Evolutionary conservation across 2,329 filamentous ascomycete species (phyloP), one percentile per base, ranked within the genome.

Genomic region (Corinectria fuckeliana): DNA sequence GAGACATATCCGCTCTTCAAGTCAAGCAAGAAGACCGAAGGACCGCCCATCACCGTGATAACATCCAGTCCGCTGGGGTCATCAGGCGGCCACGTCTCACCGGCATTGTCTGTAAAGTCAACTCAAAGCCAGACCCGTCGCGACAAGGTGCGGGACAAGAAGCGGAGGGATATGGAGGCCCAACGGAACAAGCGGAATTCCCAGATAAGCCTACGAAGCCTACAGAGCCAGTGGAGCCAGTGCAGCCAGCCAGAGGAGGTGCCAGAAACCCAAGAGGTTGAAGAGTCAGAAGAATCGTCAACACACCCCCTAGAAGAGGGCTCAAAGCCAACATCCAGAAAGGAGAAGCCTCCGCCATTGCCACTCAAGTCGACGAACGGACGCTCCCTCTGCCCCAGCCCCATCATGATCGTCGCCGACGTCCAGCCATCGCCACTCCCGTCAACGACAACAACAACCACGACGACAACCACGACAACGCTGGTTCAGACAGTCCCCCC

Each of bases 341-440:
- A 53, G 25, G 56, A 54, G 16, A 56, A 64, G 30, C 52, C 64
- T 18, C 62, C 63, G 7, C 56, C 67, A 7, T 21, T 64, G 5
- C 61, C 60, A 10, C 21, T 62, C 3, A 63, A 58, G 23, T 69
- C 64, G 4, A 65, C 61, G 0, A 60, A 58, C 25, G 57, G 60
- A 14, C 66, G 62, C 16, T 72, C 70, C 5, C 65, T 79, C 20
- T 74, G 71, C 23, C 68, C 73, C 30, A 74, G 71, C 23, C 68
- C 73, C 30, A 74, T 82, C 39, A 77, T 80, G 72, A 76, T 78
- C 3, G 75, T 79, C 2, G 71, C 72, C 13, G 70, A 77, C 21
- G 63, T 79, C n/a, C 61, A 75, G 20, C 77, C 76, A 11, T 71
- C 67, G 1, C 63, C 69, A 13, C 55, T 61, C 5, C 51, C n/a